Base-by-base conservation (phyloP, 768 basidiomycete genomes). In the Mycena vitilis region DNA sequence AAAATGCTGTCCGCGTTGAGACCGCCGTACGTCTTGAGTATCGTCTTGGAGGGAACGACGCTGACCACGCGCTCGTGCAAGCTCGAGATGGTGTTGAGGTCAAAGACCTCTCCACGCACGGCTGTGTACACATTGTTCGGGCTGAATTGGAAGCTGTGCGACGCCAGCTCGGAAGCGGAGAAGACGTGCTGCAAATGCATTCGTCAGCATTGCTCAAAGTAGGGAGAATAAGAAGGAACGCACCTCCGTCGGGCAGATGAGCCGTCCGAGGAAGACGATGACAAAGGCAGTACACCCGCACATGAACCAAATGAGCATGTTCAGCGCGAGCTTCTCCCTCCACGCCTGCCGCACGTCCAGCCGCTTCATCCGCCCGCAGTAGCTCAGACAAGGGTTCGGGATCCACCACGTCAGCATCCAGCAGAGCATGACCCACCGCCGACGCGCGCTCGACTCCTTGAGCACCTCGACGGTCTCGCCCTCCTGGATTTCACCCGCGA, bases 281-380 rank as follows among this genome's bases (percentile, higher is more conserved):
- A 99, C 93, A 78, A 99, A 99, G 54, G 96, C 86, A 0, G 95
- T 91, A 73, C 89, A 89, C n/a, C 79, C 91, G 70, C 96, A 98
- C 37, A 94, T 83, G 75, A 98, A 89, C 97, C 96, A 98, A 73
- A 99, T 99, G 80, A 99, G 83, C 66, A 99, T 79, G 79, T 99
- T 98, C 75, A 98, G 87, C 4, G 95, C 94, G 1, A 98, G 84
- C 79, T 99, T 99, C 81, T 99, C 98, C 66, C 97, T 84, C 98
- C 98, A 99, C 2, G 98, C 98, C 78, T 98, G 95, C 30, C 93
- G 89, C 25, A 99, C 86, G 74, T 99, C 98, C 70, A 91, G 78
- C 9, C 97, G 91, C 81, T 98, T 98, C 96, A 98, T 98, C 36
- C 94, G 86, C 1, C 97, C 96, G 61, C 94, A 69, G 76, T 87